Conservation (phyloP, 1,284 basidiomycete species). For the Calocybe gambosa region DNA sequence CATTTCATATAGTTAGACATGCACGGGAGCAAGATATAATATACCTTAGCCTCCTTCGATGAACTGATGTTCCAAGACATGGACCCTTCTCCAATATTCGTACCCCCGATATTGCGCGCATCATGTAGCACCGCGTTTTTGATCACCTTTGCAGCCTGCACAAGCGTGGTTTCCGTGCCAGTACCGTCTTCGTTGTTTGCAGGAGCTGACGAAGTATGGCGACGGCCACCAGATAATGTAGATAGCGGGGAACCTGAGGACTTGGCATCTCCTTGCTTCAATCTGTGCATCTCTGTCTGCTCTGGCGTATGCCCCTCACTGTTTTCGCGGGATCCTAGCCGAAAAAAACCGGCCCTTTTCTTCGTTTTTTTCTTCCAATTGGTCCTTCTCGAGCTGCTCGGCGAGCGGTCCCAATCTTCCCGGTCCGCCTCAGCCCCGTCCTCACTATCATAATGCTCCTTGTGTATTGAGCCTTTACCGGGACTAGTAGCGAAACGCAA, state of each 20-base stretch:
- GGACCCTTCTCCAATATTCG: conserved; percentile 34
- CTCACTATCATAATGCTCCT: conserved; percentile 19
- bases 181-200: conserved; percentile 20
- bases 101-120: conserved; percentile 61
- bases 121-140: conserved; percentile 67
- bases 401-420: conserved; percentile 19
- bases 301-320: conserved; percentile 2
- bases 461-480: conserved; percentile 5
- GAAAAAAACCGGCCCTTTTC: conserved; percentile 18
- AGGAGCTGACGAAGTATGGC: conserved; percentile 35
- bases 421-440: conserved; percentile 21
- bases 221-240: conserved; percentile 15
- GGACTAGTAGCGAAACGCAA: conserved; percentile 18
- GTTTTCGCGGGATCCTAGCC: conserved; percentile 14
- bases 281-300: conserved; percentile 12
- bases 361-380: conserved; percentile 19
- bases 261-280: conserved; percentile 10
- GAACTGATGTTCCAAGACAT: conserved; percentile 50
- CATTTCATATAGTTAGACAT: not conserved
- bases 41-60: conserved; percentile 59
- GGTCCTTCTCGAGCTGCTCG: conserved; percentile 11
- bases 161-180: conserved; percentile 33
- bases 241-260: conserved; percentile 7
- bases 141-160: conserved; percentile 56
- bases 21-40: conserved; percentile 3